These are phyloP conservation scores for Coniochaeta sp. DNA, from an alignment of 2,329 filamentous ascomycete species.

Conservation along the genomic window DNA sequence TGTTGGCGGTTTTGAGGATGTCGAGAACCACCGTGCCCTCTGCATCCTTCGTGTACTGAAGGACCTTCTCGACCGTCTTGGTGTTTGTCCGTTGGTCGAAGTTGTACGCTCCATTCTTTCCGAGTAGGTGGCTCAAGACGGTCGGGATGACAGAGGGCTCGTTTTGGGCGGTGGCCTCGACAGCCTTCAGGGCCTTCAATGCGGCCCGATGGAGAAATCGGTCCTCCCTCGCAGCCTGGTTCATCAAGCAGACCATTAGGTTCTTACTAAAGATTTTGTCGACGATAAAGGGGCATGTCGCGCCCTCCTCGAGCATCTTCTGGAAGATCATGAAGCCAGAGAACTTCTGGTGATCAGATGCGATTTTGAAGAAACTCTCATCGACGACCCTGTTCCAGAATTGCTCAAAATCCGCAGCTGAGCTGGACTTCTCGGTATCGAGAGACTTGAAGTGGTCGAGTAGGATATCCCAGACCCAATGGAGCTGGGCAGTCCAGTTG, in stretches of 20 bases:
- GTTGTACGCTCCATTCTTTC: conserved; percentile 62
- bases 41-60: conserved; percentile 51
- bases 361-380: conserved; percentile 73
- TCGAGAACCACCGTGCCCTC: conserved; percentile 48
- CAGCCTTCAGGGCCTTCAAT: conserved; percentile 63
- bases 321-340: conserved; percentile 86
- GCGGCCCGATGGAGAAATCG: conserved; percentile 76
- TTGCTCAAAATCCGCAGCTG: conserved; percentile 52
- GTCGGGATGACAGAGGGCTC: conserved; percentile 52
- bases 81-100: conserved; percentile 84
- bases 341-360: conserved; percentile 84
- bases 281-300: conserved; percentile 40
- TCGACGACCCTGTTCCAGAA: conserved; percentile 88
- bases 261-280: conserved; percentile 72
- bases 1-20: conserved; percentile 29
- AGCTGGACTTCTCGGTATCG: conserved; percentile 21
- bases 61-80: conserved; percentile 72
- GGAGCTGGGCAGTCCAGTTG: conserved; percentile 71
- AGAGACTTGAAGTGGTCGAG: conserved; percentile 43
- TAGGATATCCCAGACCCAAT: conserved; percentile 83
- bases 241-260: conserved; percentile 72
- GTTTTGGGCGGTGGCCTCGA: conserved; percentile 58
- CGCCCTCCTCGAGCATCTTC: conserved; percentile 56
- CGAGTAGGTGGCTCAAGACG: conserved; percentile 62
- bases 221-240: conserved; percentile 72